phyloP scores from a whole-genome alignment of 164 flowering plant species.

The Vitis labrusca region DNA sequence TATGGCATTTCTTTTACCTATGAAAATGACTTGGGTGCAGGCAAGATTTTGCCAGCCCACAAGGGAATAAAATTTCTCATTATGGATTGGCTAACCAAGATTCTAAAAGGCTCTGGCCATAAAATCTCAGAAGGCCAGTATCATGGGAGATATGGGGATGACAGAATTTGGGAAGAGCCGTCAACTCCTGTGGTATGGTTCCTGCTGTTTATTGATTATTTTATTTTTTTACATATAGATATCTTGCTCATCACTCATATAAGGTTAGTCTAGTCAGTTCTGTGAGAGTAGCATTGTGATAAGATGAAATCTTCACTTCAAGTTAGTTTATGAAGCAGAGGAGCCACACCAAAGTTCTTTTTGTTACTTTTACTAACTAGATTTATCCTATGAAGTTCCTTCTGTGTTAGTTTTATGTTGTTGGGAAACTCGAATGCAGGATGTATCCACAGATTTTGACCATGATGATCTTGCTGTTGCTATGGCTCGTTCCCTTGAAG shows the following conservation, averaged over 20 bases:
- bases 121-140: constrained; percentile 38
- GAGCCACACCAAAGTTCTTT: neutral
- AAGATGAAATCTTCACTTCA: too few species aligned
- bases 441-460: constrained; percentile 56
- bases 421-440: constrained; percentile 40
- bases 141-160: constrained; percentile 36
- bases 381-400: constrained; percentile 6
- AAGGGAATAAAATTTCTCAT: neutral
- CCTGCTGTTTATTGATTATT: neutral
- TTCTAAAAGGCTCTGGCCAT: constrained; percentile 51
- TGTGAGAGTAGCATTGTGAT: too few species aligned
- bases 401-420: neutral
- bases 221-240: too few species aligned
- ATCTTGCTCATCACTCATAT: too few species aligned
- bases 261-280: too few species aligned
- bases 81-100: constrained; percentile 67
- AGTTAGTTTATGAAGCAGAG: neutral
- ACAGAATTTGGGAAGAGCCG: constrained; percentile 32
- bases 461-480: constrained; percentile 80
- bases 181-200: constrained; percentile 39
- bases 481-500: constrained; percentile 70
- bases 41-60: constrained; percentile 3
- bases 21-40: constrained; percentile 5
- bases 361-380: neutral
- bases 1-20: neutral